These are phyloP conservation scores for Suhomyces xylopsoci DNA, from an alignment of 805 yeast species.

Conservation along the genomic window DNA sequence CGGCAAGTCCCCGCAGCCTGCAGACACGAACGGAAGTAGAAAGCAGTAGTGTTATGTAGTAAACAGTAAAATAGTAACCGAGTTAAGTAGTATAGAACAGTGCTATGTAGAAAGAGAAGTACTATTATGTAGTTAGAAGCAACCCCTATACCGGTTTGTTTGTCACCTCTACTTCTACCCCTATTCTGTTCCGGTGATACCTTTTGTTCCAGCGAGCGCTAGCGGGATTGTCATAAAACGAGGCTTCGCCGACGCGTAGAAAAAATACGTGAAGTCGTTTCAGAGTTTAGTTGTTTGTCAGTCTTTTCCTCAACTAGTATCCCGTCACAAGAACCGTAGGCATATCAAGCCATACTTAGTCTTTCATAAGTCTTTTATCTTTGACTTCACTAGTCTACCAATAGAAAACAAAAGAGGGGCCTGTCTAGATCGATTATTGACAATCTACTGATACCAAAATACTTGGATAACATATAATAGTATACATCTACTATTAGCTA, in stretches of 20 bases:
- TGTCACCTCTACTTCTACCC: background rate
- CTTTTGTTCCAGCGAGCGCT: background rate
- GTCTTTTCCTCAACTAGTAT: background rate
- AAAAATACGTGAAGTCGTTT: background rate
- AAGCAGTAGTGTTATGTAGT: background rate
- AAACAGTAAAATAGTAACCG: no score
- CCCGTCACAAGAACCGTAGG: background rate
- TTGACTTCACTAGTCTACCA: background rate
- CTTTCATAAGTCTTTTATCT: no score
- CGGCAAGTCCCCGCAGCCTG: background rate
- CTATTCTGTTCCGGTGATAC: background rate
- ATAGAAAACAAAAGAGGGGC: no score
- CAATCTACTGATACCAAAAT: no score
- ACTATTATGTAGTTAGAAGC: no score
- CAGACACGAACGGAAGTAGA: background rate
- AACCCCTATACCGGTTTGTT: no score
- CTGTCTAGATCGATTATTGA: no score
- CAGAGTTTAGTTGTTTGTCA: background rate
- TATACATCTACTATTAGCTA: no score
- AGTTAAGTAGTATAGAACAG: no score
- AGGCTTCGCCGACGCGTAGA: slow-evolving; percentile 2
- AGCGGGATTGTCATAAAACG: background rate
- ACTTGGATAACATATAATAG: no score
- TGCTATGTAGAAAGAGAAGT: no score
- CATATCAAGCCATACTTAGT: background rate